Percentiles rank a stretch among this genome's conserved stretches.
These are phyloP conservation scores for Cephaloascus albidus DNA, from an alignment of 805 yeast genomes.

Conservation along the genomic window DNA sequence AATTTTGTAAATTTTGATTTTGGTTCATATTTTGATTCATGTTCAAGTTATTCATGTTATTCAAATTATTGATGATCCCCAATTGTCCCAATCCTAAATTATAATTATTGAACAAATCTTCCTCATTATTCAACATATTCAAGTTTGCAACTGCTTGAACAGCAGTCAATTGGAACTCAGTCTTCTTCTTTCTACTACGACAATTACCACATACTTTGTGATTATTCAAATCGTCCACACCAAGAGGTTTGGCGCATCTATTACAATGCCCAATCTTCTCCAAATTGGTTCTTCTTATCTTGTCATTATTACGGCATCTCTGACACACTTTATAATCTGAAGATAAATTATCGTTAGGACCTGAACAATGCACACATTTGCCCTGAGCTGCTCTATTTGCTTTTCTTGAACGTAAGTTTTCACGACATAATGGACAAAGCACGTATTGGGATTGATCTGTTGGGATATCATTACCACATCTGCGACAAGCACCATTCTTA, in stretches of 20 bases:
- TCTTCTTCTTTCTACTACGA: constrained; percentile 42
- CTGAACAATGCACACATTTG: constrained; percentile 61
- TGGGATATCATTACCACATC: constrained; percentile 53
- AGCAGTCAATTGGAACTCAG: constrained; percentile 1
- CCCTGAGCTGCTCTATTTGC: constrained; percentile 54
- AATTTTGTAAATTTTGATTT: no score
- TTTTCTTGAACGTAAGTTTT: constrained; percentile 43
- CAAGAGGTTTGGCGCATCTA: constrained; percentile 45
- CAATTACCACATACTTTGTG: constrained; percentile 51
- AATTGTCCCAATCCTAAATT: no score
- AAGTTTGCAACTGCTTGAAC: background rate
- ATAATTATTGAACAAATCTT: no score
- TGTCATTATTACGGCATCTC: constrained; percentile 55
- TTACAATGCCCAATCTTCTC: constrained; percentile 54
- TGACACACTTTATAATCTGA: constrained; percentile 53
- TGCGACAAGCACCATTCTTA: constrained; percentile 52
- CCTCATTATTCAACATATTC: background rate
- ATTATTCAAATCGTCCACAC: constrained; percentile 34
- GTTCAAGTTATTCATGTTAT: background rate
- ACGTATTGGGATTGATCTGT: constrained; percentile 42
- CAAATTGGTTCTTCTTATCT: constrained; percentile 42
- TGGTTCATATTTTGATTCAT: background rate
- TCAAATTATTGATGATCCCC: no score
- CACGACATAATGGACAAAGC: constrained; percentile 52
- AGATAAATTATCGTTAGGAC: constrained; percentile 37